Evolutionary conservation across 2,329 filamentous ascomycete genomes (phyloP), one percentile per base, ranked within the genome.

Genomic region (Exutisphaerella laricina): DNA sequence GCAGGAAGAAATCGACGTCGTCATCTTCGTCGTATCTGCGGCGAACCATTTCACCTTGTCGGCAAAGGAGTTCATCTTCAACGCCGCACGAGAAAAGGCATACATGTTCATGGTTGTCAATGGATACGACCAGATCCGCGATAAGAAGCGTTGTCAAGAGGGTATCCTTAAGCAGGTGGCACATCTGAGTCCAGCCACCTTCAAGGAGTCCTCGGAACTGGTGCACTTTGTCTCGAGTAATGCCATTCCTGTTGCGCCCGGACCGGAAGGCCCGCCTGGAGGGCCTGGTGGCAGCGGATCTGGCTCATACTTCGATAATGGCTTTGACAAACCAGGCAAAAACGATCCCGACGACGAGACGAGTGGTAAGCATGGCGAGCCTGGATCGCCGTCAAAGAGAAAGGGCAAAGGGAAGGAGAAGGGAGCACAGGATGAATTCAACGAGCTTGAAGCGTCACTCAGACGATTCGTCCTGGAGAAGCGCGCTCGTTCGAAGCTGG

Each of bases 71-170:
- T 98, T 98, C 60, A 95, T 98, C 49, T 85, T 86, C 73, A 90
- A 90, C 38, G 92, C 92, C 1, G 92, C 92, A 1, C 81, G 90
- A 29, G 92, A 98, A 61, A 98, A 98, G 68, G 90, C 92, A 0
- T 98, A 98, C 62, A 89, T 98, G 50, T 98, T 98, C 65, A 94
- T 98, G 66, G 92, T 98, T 10, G 92, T 98, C 54, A 98, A 98
- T 62, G 89, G 90, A 13, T 98, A 88, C 58, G 92, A 98, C 66
- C 84, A 85, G 48, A 97, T 98, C 57, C 78, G 84, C 51, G 89
- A 97, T 66, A 92, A 96, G 70, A 76, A 87, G 46, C 77, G 90
- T 46, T 97, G 90, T 64, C 79, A 95, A 64, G 88, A 92, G 60
- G 85, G 88, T 79, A 92, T 98, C 37, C 66, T 98, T 46, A 88